These are phyloP conservation scores for Gypsophila paniculata DNA, from an alignment of 179 eudicot genomes.

Conservation along the genomic window DNA sequence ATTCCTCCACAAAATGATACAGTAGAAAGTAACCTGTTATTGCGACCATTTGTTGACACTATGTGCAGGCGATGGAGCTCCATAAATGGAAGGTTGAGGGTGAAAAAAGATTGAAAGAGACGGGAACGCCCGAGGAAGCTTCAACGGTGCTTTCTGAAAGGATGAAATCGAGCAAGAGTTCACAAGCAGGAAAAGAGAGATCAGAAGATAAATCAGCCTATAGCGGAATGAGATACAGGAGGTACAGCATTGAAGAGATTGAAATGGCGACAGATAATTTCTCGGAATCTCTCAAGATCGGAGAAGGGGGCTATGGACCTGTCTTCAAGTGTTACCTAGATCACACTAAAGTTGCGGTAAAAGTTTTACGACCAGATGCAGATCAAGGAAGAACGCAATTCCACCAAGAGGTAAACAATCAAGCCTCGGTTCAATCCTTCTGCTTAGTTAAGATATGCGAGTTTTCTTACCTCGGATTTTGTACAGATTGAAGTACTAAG, in stretches of 20 bases:
- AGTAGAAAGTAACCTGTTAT: background rate
- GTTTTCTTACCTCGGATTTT: conserved; percentile 17
- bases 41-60: conserved; percentile 3
- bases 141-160: conserved; percentile 24
- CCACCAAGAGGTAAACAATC: conserved; percentile 38
- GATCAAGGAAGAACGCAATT: conserved; percentile 48
- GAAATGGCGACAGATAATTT: conserved; percentile 40
- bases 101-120: conserved; percentile 29
- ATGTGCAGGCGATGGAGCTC: conserved; percentile 43
- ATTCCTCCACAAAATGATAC: background rate
- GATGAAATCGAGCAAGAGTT: conserved; percentile 18
- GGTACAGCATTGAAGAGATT: conserved; percentile 41
- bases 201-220: conserved; percentile 16
- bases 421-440: background rate
- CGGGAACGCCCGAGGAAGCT: conserved; percentile 28
- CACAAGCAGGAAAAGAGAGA: conserved; percentile 23
- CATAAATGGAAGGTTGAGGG: conserved; percentile 36
- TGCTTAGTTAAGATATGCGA: background rate
- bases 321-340: conserved; percentile 48
- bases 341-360: conserved; percentile 51
- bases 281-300: conserved; percentile 37
- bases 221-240: conserved; percentile 36
- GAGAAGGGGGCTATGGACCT: conserved; percentile 59
- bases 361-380: conserved; percentile 48
- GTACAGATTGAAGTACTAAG: conserved; percentile 45